A percentile compares a stretch with the other conserved stretches of the same genome.
Conservation (phyloP, 2,329 filamentous ascomycete genomes). For the Pseudogymnoascus sp. region DNA sequence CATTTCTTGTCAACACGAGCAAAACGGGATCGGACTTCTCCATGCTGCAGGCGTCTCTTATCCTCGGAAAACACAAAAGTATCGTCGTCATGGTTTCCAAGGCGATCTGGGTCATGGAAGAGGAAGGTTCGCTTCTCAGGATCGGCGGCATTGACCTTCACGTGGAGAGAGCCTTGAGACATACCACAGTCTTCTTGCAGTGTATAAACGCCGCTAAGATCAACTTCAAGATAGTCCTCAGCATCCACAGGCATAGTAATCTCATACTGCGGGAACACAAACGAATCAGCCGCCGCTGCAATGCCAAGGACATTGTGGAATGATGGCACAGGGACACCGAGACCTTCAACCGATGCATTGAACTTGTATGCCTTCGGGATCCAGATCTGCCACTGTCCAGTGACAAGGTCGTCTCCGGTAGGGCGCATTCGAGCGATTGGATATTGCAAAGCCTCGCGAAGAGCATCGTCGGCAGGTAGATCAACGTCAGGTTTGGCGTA, state of each 20-base stretch:
- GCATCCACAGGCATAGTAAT: constrained; percentile 32
- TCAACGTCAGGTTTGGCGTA: constrained; percentile 37
- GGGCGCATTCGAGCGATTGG: constrained; percentile 44
- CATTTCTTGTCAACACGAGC: constrained; percentile 42
- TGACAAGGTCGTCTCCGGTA: constrained; percentile 25
- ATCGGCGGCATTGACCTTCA: constrained; percentile 10
- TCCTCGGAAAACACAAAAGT: constrained; percentile 50
- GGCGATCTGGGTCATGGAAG: constrained; percentile 50
- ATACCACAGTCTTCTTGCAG: constrained; percentile 51
- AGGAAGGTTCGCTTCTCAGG: constrained; percentile 39
- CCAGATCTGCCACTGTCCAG: constrained; percentile 40
- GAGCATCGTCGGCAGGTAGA: constrained; percentile 33
- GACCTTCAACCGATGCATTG: constrained; percentile 33
- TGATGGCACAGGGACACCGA: constrained; percentile 19
- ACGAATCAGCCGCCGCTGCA: neutral
- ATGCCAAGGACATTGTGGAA: constrained; percentile 22
- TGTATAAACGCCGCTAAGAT: constrained; percentile 45
- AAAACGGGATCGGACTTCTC: constrained; percentile 39
- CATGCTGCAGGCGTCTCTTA: constrained; percentile 38
- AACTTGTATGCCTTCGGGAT: constrained; percentile 33
- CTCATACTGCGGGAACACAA: constrained; percentile 37
- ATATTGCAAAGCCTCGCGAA: constrained; percentile 37
- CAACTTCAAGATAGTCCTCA: constrained; percentile 26
- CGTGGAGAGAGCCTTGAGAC: constrained; percentile 47
- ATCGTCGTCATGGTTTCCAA: constrained; percentile 41